Percentiles rank a stretch among this genome's conserved stretches.
Conservation (phyloP, 2,329 filamentous ascomycete genomes). For the Colletotrichum sidae region DNA sequence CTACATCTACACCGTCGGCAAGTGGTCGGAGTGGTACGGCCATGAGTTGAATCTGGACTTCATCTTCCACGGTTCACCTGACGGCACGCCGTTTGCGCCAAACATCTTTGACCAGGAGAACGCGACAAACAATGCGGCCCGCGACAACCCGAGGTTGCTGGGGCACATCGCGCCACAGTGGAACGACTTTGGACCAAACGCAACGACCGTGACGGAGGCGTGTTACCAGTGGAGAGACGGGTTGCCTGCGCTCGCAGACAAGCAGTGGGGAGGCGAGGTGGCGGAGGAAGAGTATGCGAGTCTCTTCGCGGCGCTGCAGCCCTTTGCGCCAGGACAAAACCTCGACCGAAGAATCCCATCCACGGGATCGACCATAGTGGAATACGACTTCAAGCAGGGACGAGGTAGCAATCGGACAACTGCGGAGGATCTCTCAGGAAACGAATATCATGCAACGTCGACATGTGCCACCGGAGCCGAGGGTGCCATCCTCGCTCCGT, state of each 20-base stretch:
- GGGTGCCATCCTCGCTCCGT: constrained; percentile 45
- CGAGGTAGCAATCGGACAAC: constrained; percentile 18
- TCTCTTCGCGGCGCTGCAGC: constrained; percentile 38
- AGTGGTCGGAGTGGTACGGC: constrained; percentile 38
- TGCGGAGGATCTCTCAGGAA: constrained; percentile 39
- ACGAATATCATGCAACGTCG: constrained; percentile 38
- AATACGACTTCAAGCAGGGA: constrained; percentile 33
- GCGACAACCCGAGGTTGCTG: constrained; percentile 33
- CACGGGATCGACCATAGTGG: constrained; percentile 35
- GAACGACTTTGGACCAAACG: constrained; percentile 43
- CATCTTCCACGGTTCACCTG: constrained; percentile 39
- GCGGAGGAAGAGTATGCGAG: constrained; percentile 11
- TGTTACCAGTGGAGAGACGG: constrained; percentile 43
- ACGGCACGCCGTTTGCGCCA: constrained; percentile 38
- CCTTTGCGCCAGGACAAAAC: constrained; percentile 40
- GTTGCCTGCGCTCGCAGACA: constrained; percentile 42
- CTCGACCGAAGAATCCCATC: constrained; percentile 39
- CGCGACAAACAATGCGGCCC: constrained; percentile 36
- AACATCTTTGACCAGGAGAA: constrained; percentile 41
- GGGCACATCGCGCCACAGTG: constrained; percentile 42
- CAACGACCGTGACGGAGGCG: constrained; percentile 41
- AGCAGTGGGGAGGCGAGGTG: constrained; percentile 43
- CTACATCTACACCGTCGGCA: constrained; percentile 41
- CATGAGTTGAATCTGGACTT: constrained; percentile 38
- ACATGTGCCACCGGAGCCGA: constrained; percentile 14